Percentiles rank a stretch among this genome's conserved stretches.
phyloP scores from a whole-genome alignment of 1,284 basidiomycete genomes.

The Singerocomus rubriflavus region DNA sequence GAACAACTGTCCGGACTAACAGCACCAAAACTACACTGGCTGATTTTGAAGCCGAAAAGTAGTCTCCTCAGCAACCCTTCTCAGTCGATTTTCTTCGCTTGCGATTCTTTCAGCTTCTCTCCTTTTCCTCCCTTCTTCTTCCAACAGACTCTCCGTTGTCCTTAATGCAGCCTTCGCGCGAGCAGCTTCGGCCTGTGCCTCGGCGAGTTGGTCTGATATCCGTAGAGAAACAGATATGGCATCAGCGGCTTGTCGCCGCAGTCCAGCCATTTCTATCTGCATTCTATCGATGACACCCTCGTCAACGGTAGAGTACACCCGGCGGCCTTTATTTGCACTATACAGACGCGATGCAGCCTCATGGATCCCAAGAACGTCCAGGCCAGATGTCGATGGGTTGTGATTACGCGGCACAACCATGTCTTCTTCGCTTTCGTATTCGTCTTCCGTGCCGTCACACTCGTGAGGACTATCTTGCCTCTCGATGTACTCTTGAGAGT shows the following conservation, averaged over 20 bases:
- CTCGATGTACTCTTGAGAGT: slow-evolving; percentile 31
- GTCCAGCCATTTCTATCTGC: slow-evolving; percentile 56
- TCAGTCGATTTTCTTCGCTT: slow-evolving; percentile 48
- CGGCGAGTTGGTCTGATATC: slow-evolving; percentile 61
- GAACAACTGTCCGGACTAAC: background rate
- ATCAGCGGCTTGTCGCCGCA: slow-evolving; percentile 63
- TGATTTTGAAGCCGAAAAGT: slow-evolving; percentile 22
- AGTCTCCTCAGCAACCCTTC: slow-evolving; percentile 51
- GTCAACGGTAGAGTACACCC: slow-evolving; percentile 30
- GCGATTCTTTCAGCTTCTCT: slow-evolving; percentile 54
- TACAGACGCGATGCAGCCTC: slow-evolving; percentile 29
- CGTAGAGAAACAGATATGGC: slow-evolving; percentile 57
- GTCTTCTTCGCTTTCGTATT: slow-evolving; percentile 64
- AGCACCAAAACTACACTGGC: slow-evolving; percentile 1
- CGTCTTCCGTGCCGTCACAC: slow-evolving; percentile 40
- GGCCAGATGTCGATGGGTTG: slow-evolving; percentile 34
- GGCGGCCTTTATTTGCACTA: slow-evolving; percentile 21
- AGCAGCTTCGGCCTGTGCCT: slow-evolving; percentile 56
- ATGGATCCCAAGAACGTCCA: slow-evolving; percentile 32
- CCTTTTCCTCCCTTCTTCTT: slow-evolving; percentile 56
- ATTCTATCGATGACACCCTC: slow-evolving; percentile 51
- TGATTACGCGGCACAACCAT: slow-evolving; percentile 45
- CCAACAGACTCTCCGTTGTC: slow-evolving; percentile 52
- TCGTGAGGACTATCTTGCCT: slow-evolving; percentile 35
- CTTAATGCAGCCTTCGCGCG: slow-evolving; percentile 51